Conservation (phyloP, 2,329 filamentous ascomycete genomes). For the Paraphoma sp. region DNA sequence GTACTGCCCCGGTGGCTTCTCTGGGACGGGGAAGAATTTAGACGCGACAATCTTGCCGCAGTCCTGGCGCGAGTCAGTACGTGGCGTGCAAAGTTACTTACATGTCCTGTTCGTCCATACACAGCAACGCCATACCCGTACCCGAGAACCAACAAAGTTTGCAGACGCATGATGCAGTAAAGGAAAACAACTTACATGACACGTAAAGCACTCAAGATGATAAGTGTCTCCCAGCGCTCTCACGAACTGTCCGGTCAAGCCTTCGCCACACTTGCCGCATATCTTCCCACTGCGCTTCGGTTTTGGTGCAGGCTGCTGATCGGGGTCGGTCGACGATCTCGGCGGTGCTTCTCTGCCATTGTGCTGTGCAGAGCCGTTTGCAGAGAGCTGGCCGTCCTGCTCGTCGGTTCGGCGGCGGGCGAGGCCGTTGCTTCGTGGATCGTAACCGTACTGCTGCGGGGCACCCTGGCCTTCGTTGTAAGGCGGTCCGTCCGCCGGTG, state of each 20-base stretch:
- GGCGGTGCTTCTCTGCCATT: conserved; percentile 28
- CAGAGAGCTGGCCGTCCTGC: conserved; percentile 21
- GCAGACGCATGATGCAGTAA: neutral
- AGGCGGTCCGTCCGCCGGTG: conserved; percentile 45
- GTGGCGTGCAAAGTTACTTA: too few species aligned
- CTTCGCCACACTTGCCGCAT: conserved; percentile 85
- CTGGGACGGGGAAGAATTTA: conserved; percentile 97
- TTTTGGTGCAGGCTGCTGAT: conserved; percentile 29
- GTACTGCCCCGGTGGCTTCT: conserved; percentile 88
- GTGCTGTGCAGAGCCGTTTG: conserved; percentile 31
- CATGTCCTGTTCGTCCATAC: too few species aligned
- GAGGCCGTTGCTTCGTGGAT: conserved; percentile 41
- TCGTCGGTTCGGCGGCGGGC: conserved; percentile 40
- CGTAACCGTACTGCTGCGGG: conserved; percentile 35
- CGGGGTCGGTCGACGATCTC: conserved; percentile 39
- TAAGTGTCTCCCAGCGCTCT: conserved; percentile 91
- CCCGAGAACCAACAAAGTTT: neutral
- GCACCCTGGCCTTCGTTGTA: conserved; percentile 40
- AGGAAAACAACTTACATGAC: conserved; percentile 67
- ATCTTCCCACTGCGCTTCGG: conserved; percentile 47
- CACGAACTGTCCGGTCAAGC: conserved; percentile 93
- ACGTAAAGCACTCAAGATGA: conserved; percentile 97
- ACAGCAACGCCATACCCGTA: neutral
- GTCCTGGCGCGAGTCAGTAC: conserved; percentile 66
- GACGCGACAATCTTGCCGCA: conserved; percentile 96